phyloP scores from a whole-genome alignment of 106 monocot species.

The Acorus gramineus region DNA sequence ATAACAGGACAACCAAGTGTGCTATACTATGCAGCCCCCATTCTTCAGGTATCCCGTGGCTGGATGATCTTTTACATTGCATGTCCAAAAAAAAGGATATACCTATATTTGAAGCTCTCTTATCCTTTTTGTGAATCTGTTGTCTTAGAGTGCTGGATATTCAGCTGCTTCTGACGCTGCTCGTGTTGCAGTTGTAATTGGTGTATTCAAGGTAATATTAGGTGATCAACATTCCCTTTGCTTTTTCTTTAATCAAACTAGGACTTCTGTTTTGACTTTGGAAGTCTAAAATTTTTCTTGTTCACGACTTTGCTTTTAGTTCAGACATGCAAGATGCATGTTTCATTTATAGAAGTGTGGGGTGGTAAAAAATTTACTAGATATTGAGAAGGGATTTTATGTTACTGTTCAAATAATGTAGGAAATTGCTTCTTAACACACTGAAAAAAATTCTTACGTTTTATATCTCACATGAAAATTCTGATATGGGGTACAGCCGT shows the following conservation, averaged over 20 bases:
- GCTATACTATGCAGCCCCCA: constrained; percentile 91
- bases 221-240: too few relatives aligned
- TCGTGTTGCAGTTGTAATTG: constrained; percentile 83
- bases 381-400: too few relatives aligned
- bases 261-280: too few relatives aligned
- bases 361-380: too few relatives aligned
- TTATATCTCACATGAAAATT: too few relatives aligned
- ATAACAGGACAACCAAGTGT: constrained; percentile 99
- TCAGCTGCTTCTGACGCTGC: constrained; percentile 96
- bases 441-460: too few relatives aligned
- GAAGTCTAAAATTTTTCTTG: neutral
- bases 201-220: constrained; percentile 70
- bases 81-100: neutral
- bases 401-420: too few relatives aligned
- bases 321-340: too few relatives aligned
- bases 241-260: too few relatives aligned
- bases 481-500: too few relatives aligned
- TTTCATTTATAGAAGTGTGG: too few relatives aligned
- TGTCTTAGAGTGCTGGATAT: constrained; percentile 87
- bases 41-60: constrained; percentile 58
- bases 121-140: neutral
- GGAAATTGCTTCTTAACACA: too few relatives aligned
- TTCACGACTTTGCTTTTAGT: neutral
- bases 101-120: neutral
- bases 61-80: neutral